Base-by-base conservation (phyloP, 225 moss, liverwort and hornwort species). In the Marchantia paleacea region DNA sequence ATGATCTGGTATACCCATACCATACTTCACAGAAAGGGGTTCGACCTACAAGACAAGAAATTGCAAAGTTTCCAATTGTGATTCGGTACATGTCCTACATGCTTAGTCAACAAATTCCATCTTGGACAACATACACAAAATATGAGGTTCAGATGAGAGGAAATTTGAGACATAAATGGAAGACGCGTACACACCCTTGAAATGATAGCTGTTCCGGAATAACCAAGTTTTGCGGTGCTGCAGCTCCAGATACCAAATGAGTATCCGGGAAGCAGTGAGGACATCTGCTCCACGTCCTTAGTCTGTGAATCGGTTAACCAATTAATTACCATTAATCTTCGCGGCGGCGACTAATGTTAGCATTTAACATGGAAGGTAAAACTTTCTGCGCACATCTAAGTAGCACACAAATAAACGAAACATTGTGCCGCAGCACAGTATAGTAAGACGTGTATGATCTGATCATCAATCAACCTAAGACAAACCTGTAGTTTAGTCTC, bases 401-500 rank as follows among this genome's bases (percentile, higher is more conserved):
- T 39, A 39, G 39, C 39, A 39, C 39, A 39, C 39, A 39, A 2
- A 39, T 39, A 39, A 39, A 39, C 39, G 39, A 39, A 2, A 2
- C 39, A 5, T 39, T 5, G 39, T 39, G 39, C 2, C 5, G 39
- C 39, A 39, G 39, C 39, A 39, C 5, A 39, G 39, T 39, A 39
- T 5, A n/a, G 7, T 24, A 0, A 16, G 0, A 72, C 19, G 10
- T 39, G 39, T 39, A 2, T 57, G 19, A 2, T 55, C 3, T 5
- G 7, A 55, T 5, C 7, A 26, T 65, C 54, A 12, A 65, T 54
- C 25, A 29, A 55, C 14, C 14, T 0, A 22, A n/a, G 47, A 63
- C 30, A 61, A 15, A 91, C 97, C 95, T 97, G 94, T 66, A 99
- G 84, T 83, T 95, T 99, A 0, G 97, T 99, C 89, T 99, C 97